Conservation (phyloP, 306 rosid genomes). For the Crotalaria pallida region DNA sequence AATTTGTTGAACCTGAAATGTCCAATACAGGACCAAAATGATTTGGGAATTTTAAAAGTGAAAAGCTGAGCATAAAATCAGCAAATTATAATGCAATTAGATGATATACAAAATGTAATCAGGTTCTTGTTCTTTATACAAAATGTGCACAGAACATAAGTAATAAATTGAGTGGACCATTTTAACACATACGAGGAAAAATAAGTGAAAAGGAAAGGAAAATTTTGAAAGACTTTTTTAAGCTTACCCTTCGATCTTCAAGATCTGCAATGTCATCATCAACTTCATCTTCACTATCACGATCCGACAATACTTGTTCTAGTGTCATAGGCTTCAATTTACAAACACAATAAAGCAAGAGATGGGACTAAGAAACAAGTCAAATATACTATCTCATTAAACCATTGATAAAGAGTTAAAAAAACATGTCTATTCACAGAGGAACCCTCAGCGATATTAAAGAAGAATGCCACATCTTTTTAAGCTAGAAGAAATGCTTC, state of each 20-base stretch:
- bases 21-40: slow-evolving; percentile 9
- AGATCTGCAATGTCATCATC: slow-evolving; percentile 92
- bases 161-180: slow-evolving; percentile 17
- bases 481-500: neutral
- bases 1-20: neutral
- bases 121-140: neutral
- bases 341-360: neutral
- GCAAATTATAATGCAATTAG: neutral
- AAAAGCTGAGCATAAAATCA: neutral
- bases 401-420: slow-evolving; percentile 7
- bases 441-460: neutral
- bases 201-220: neutral
- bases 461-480: neutral
- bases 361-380: neutral
- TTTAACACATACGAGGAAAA: slow-evolving; percentile 12
- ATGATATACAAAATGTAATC: neutral
- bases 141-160: neutral
- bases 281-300: slow-evolving; percentile 91
- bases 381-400: neutral
- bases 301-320: slow-evolving; percentile 82
- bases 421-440: neutral
- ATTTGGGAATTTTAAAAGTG: neutral
- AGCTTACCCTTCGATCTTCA: slow-evolving; percentile 90
- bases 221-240: neutral
- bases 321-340: slow-evolving; percentile 77